phyloP scores from a whole-genome alignment of 2,329 filamentous ascomycete species.

The Canariomyces notabilis region DNA sequence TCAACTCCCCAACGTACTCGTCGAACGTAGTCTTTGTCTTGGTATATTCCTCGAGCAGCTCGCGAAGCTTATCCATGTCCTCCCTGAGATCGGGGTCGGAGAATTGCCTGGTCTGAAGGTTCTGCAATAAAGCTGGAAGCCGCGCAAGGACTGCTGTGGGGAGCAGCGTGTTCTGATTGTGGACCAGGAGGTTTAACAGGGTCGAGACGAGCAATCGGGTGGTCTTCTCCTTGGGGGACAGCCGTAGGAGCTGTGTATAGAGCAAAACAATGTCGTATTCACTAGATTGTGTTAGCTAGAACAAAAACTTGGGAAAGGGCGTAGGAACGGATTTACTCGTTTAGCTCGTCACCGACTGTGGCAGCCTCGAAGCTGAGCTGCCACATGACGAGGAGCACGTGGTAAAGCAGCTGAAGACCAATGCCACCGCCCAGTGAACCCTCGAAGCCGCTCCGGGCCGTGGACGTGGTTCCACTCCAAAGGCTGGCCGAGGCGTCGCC shows the following conservation, averaged over 20 bases:
- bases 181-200: slow-evolving; percentile 74
- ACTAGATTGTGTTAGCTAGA: slow-evolving; percentile 41
- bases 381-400: slow-evolving; percentile 90
- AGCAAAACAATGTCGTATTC: slow-evolving; percentile 90
- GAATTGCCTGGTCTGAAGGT: slow-evolving; percentile 57
- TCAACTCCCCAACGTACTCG: slow-evolving; percentile 82
- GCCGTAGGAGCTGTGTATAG: slow-evolving; percentile 84
- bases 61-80: slow-evolving; percentile 55
- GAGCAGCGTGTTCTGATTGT: slow-evolving; percentile 67
- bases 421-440: slow-evolving; percentile 71
- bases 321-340: slow-evolving; percentile 64
- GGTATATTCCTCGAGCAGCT: slow-evolving; percentile 62
- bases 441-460: slow-evolving; percentile 55
- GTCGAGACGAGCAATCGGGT: slow-evolving; percentile 87
- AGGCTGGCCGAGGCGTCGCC: slow-evolving; percentile 58
- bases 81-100: slow-evolving; percentile 61
- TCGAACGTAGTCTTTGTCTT: slow-evolving; percentile 75
- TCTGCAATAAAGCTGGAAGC: slow-evolving; percentile 63
- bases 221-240: slow-evolving; percentile 97
- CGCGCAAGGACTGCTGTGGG: slow-evolving; percentile 82
- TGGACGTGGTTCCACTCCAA: slow-evolving; percentile 52
- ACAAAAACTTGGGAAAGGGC: not conserved
- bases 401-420: slow-evolving; percentile 87
- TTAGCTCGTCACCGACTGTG: slow-evolving; percentile 65
- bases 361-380: slow-evolving; percentile 93